Conservation (phyloP, 176 grass and related monocot species). For the Areca catechu region DNA sequence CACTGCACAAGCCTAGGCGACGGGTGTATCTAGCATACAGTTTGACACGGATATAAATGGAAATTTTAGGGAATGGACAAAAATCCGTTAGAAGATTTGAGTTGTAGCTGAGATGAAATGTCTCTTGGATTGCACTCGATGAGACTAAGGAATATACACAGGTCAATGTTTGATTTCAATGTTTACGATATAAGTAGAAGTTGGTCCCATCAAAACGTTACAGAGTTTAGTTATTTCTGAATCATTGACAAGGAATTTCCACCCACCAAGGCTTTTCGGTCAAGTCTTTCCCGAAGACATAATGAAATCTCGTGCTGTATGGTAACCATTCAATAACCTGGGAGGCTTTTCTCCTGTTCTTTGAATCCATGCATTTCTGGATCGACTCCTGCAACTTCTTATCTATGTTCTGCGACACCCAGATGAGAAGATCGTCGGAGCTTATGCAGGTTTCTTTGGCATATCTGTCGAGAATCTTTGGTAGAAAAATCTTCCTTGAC, state of each 20-base stretch:
- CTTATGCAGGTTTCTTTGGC: conserved; percentile 47
- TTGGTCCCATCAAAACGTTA: no score
- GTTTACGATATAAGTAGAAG: no score
- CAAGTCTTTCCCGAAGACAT: conserved; percentile 52
- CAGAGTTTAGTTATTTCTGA: no score
- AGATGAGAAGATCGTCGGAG: conserved; percentile 46
- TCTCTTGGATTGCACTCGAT: no score
- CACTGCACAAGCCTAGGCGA: no score
- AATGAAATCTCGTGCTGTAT: conserved; percentile 73
- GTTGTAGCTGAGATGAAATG: no score
- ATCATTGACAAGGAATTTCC: neutral
- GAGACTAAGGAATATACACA: no score
- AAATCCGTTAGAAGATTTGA: no score
- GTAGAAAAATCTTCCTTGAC: conserved; percentile 62
- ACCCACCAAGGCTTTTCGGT: conserved; percentile 33
- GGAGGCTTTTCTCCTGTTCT: conserved; percentile 46
- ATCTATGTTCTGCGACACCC: conserved; percentile 42
- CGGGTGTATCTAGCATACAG: no score
- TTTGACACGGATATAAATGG: no score
- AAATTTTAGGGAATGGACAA: no score
- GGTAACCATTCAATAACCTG: conserved; percentile 88
- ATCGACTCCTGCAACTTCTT: conserved; percentile 34
- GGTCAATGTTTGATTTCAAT: no score
- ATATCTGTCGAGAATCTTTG: conserved; percentile 64
- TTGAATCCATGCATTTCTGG: conserved; percentile 27